Conservation (phyloP, 129 eudicot genomes). For the Heracleum sosnowskyi region DNA sequence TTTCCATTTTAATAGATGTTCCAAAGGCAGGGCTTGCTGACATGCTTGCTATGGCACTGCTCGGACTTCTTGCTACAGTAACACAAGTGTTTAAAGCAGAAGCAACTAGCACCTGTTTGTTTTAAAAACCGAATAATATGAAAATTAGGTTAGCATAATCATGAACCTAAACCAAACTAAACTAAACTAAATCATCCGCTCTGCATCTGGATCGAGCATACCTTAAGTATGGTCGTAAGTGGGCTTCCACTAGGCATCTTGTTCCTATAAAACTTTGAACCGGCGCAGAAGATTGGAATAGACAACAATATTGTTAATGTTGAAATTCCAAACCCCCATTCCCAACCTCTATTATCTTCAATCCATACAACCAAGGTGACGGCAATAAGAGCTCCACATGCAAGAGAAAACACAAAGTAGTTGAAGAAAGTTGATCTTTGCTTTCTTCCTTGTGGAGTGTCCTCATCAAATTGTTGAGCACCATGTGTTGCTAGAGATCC, state of each 20-base stretch:
- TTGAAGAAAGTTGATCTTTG: conserved; percentile 86
- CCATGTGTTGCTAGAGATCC: conserved; percentile 84
- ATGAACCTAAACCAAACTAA: background rate
- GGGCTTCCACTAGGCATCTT: conserved; percentile 78
- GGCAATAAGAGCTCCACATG: conserved; percentile 72
- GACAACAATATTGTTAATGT: conserved; percentile 59
- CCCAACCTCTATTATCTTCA: conserved; percentile 94
- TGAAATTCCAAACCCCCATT: conserved; percentile 85
- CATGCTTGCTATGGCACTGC: conserved; percentile 57
- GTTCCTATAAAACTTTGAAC: conserved; percentile 63
- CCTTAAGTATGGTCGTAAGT: conserved; percentile 74
- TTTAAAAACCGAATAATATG: background rate
- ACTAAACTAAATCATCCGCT: background rate
- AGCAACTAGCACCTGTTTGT: conserved; percentile 54
- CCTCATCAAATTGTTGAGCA: conserved; percentile 76
- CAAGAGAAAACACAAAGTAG: conserved; percentile 66
- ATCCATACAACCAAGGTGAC: conserved; percentile 86
- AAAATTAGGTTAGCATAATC: background rate
- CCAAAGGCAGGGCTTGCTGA: conserved; percentile 36
- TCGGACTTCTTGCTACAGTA: conserved; percentile 30
- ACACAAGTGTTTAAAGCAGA: conserved; percentile 44
- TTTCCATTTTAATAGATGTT: conserved; percentile 14
- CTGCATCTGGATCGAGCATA: conserved; percentile 4
- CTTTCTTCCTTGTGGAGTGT: conserved; percentile 55
- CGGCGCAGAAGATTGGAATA: conserved; percentile 51